Conservation (phyloP, 352 stramenopile genomes). For the Elongisporangium undulatum region DNA sequence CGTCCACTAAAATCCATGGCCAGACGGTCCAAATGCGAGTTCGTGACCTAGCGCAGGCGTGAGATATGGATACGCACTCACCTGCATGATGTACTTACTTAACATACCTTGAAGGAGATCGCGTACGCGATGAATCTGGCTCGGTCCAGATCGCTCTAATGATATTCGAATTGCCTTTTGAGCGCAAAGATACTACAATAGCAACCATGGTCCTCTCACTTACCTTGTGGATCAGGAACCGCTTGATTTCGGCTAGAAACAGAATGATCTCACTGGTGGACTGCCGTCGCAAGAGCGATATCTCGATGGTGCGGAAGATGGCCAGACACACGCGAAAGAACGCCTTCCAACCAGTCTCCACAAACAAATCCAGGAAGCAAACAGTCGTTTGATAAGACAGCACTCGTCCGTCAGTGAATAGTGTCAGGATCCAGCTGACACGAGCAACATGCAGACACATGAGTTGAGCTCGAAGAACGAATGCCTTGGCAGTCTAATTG, state of each 20-base stretch:
- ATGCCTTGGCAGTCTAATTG: neutral
- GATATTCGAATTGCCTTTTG: neutral
- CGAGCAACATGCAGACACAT: neutral
- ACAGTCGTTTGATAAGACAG: constrained; percentile 32
- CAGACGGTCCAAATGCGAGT: neutral
- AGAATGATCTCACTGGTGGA: neutral
- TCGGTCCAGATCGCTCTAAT: neutral
- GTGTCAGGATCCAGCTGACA: constrained; percentile 41
- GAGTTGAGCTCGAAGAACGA: neutral
- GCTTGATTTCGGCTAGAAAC: neutral
- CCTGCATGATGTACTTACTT: neutral
- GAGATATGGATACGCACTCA: neutral
- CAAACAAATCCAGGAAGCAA: constrained; percentile 40
- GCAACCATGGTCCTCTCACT: neutral
- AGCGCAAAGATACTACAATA: neutral
- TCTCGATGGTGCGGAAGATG: constrained; percentile 35
- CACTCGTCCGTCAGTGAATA: constrained; percentile 46
- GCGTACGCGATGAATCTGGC: neutral
- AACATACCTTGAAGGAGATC: neutral
- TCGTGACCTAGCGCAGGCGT: neutral
- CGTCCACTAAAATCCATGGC: neutral
- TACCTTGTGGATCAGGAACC: neutral
- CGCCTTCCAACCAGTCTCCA: constrained; percentile 42
- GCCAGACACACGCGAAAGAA: constrained; percentile 38
- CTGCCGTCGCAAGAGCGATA: constrained; percentile 5